Evolutionary conservation across 805 yeast genomes (phyloP), one percentile per base, ranked within the genome.

Genomic region (Yarrowia yakushimensis): DNA sequence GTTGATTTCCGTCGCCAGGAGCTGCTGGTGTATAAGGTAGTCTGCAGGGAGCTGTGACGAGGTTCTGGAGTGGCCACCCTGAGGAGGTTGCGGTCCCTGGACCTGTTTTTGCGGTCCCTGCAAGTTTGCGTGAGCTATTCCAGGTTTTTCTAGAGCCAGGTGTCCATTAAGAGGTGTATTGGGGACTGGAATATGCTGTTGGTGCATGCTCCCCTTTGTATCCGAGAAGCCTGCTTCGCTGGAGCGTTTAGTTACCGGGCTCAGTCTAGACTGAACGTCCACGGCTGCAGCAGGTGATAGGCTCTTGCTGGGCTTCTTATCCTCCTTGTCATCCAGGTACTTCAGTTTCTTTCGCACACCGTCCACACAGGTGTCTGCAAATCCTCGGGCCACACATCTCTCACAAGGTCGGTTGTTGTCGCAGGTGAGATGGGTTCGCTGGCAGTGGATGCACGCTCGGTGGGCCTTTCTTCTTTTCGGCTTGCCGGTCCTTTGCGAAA

Each of bases 371-470:
- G 88, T 78, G 15, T 77, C 81, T 1, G 79, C 81, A 15, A 90
- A 74, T 0, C 92, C 93, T 69, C 90, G 79, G 28, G 78, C 78
- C 3, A 87, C 72, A 73, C 99, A 93, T 55, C 97, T 74, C 62
- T 81, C 80, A 69, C 99, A 93, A 0, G 96, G 96, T 37, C 96
- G 82, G 71, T 72, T 72, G 25, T 85, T 82, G 68, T 92, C 97
- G 73, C 99, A 93, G 0, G 97, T 89, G 79, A 92, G 83, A 72
- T 93, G 99, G 1, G 96, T 88, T 68, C 85, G 83, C 65, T 92
- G 91, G 71, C 99, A 93, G 74, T 92, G 94, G 41, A 83, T 82
- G 68, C 99, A 93, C 5, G 99, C 98, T 63, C 96, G 79, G 8
- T 85, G 79, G 0, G 94, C 92, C 71, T 92, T 92, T 69, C 81